Base-by-base conservation (phyloP, 768 basidiomycete genomes). In the Imleria badia region DNA sequence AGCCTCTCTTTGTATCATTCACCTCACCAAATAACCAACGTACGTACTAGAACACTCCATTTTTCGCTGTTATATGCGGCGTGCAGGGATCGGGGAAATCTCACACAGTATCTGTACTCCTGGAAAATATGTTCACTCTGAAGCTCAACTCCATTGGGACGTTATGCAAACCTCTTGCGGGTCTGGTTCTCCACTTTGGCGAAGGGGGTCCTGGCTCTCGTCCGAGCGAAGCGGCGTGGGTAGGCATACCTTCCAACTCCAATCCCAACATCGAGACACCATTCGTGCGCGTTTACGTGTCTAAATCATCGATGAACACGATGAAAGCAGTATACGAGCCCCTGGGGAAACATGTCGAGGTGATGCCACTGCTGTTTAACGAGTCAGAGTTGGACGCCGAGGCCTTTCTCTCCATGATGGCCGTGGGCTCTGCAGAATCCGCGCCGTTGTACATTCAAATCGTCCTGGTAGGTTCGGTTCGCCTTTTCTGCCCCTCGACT, bases 51-150 rank as follows among this genome's bases (percentile, higher is more conserved):
- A 87, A 87, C 60, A 76, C 86, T 0, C 87, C 87, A 0, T 83
- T 86, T 61, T 87, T 85, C 1, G 82, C 85, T 0, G 63, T 88
- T 12, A 78, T 88, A 5, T 89, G 87, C 52, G 86, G 87, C 0
- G 85, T 87, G 0, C 86, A 87, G 73, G 85, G 86, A 0, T 83
- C 85, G 0, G 86, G 86, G 6, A 89, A 89, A 66, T 86, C 84
- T 0, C 86, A 89, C n/a, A n/a, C 84, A 0, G 79, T 86, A 4
- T 81, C 85, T 0, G 77, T 83, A 0, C 77, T 89, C 10, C 66
- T 89, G 1, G 87, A 88, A 66, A 84, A 76, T 51, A 84, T 87
- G 81, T 68, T 88, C 17, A 78, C 87, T n/a, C 61, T 82, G 1
- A 64, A 72, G 10, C 79, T 76, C 50, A 50, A 72, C 5, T 60